Conservation (phyloP, 352 stramenopile species). For the Globisporangium viniferum region DNA sequence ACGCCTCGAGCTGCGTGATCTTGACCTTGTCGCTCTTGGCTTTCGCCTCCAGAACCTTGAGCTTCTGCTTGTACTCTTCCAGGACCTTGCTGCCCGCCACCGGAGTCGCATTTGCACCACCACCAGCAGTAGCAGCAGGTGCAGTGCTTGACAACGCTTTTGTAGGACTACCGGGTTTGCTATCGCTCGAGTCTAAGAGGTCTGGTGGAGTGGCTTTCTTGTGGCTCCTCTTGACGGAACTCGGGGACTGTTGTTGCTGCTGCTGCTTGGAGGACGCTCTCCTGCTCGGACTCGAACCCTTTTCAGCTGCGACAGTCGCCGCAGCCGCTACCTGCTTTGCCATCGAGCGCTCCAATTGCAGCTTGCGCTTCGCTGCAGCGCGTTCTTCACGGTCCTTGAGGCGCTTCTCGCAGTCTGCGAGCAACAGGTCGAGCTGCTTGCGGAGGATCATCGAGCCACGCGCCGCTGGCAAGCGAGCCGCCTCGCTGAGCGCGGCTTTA, state of each 20-base stretch:
- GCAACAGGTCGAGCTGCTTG: slow-evolving; percentile 56
- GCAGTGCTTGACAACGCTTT: not conserved
- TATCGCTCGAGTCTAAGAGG: slow-evolving; percentile 18
- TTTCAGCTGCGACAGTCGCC: not conserved
- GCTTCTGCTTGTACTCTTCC: slow-evolving; percentile 71
- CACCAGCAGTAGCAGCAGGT: not conserved
- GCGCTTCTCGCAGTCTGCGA: slow-evolving; percentile 38
- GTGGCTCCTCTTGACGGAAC: slow-evolving; percentile 4
- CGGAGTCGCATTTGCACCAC: not conserved
- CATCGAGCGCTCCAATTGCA: slow-evolving; percentile 11
- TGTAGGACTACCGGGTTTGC: not conserved
- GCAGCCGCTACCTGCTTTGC: slow-evolving; percentile 1
- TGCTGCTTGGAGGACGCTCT: slow-evolving; percentile 2
- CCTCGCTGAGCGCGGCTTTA: slow-evolving; percentile 42
- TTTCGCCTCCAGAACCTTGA: slow-evolving; percentile 66
- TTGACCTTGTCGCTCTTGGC: slow-evolving; percentile 65
- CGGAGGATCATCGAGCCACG: slow-evolving; percentile 59
- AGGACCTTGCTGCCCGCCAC: slow-evolving; percentile 25
- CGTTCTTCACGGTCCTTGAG: slow-evolving; percentile 32
- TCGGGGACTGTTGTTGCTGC: not conserved
- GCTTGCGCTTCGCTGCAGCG: slow-evolving; percentile 15
- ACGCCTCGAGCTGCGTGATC: slow-evolving; percentile 74
- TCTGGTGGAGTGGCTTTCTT: slow-evolving; percentile 16
- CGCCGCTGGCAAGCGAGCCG: slow-evolving; percentile 40
- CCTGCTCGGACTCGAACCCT: not conserved